These are phyloP conservation scores for Tetrapisispora namnaoensis DNA, from an alignment of 805 yeast species.

Conservation along the genomic window DNA sequence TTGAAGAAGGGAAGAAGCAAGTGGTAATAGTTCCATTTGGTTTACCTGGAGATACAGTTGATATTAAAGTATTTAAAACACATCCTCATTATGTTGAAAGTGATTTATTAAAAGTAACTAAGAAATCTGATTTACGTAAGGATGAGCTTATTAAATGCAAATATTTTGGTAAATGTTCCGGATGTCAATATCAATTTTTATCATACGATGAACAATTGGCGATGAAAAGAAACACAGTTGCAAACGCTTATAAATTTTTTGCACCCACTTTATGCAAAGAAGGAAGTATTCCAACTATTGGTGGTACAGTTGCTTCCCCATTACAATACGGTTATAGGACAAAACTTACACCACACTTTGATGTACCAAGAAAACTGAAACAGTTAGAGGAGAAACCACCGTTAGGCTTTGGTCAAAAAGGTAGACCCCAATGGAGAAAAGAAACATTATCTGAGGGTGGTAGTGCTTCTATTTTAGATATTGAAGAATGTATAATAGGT, in stretches of 20 bases:
- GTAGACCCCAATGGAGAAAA: conserved; percentile 61
- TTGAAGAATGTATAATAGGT: conserved; percentile 90
- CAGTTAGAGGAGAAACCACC: conserved; percentile 45
- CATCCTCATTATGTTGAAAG: conserved; percentile 66
- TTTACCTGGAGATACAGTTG: conserved; percentile 73
- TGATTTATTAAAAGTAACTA: conserved; percentile 50
- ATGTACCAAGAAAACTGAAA: conserved; percentile 51
- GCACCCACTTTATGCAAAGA: conserved; percentile 44
- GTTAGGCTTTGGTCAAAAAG: conserved; percentile 84
- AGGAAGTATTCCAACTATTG: conserved; percentile 48
- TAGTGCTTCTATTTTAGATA: conserved; percentile 61
- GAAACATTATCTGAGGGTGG: conserved; percentile 42
- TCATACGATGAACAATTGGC: conserved; percentile 62
- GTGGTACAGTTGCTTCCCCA: conserved; percentile 67
- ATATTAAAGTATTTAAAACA: conserved; percentile 63
- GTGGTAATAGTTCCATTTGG: conserved; percentile 79
- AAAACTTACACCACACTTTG: conserved; percentile 92
- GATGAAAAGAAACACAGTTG: conserved; percentile 64
- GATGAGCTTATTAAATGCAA: conserved; percentile 52
- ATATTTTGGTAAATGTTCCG: conserved; percentile 89
- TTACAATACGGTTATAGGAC: conserved; percentile 71
- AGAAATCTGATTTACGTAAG: conserved; percentile 38
- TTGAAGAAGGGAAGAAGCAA: conserved; percentile 36
- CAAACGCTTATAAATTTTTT: conserved; percentile 70
- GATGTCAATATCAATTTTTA: conserved; percentile 85